Conservation (phyloP, 2,329 filamentous ascomycete species). For the Verticillium klebahnii region DNA sequence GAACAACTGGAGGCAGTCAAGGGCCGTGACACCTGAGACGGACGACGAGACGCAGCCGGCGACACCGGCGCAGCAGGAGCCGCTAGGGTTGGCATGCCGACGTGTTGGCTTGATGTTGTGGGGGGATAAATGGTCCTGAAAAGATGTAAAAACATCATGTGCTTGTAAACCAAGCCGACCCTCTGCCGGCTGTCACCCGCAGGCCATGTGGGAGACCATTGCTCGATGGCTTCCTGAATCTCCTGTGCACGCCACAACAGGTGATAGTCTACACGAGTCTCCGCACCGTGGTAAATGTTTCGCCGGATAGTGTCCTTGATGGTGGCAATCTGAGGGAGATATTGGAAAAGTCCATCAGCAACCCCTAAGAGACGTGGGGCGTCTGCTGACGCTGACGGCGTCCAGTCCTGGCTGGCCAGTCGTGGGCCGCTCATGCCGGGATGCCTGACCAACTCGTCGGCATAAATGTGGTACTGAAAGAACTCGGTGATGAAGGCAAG, state of each 20-base stretch:
- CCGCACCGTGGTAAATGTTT: slow-evolving; percentile 56
- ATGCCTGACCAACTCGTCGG: slow-evolving; percentile 56
- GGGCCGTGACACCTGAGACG: slow-evolving; percentile 12
- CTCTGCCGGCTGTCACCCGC: slow-evolving; percentile 51
- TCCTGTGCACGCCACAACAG: slow-evolving; percentile 68
- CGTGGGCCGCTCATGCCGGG: slow-evolving; percentile 31
- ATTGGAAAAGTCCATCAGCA: slow-evolving; percentile 74
- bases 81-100: slow-evolving; percentile 2
- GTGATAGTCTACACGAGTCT: slow-evolving; percentile 69
- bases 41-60: slow-evolving; percentile 11
- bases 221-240: slow-evolving; percentile 69
- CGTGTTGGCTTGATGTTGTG: slow-evolving; percentile 4
- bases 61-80: slow-evolving; percentile 12
- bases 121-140: slow-evolving; percentile 59
- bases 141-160: slow-evolving; percentile 63
- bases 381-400: slow-evolving; percentile 34
- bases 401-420: slow-evolving; percentile 39
- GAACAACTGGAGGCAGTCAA: slow-evolving; percentile 23
- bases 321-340: slow-evolving; percentile 73
- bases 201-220: slow-evolving; percentile 66
- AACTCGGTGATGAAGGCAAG: slow-evolving; percentile 64
- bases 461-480: slow-evolving; percentile 76
- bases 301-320: slow-evolving; percentile 70
- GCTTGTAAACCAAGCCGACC: slow-evolving; percentile 56
- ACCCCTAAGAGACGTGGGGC: slow-evolving; percentile 68